Base-by-base conservation (phyloP, 2,329 filamentous ascomycete genomes). In the Diaporthe australafricana region DNA sequence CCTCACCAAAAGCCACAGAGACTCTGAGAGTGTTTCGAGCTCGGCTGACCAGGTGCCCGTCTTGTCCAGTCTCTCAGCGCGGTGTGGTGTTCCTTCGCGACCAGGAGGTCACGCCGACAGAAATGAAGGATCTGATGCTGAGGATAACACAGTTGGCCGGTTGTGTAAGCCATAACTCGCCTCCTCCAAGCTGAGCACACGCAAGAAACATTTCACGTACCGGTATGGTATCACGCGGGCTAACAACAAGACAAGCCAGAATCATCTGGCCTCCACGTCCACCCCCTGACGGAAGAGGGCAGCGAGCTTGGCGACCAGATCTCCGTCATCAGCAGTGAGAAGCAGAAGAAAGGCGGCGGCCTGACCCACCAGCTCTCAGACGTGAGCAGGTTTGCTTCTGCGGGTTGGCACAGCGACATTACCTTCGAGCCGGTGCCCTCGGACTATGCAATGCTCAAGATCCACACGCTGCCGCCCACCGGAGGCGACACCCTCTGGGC, bases 241-340 rank as follows among this genome's bases (percentile, higher is more conserved):
- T 68, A 20, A 70, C 63, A 30, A 5, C 40, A 48, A 8, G 50
- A 70, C 48, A 63, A 83, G 79, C 87, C 87, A 22, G 76, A 81
- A 45, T 84, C 83, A 2, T 89, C 87, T 1, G 80, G 81, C 2
- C 81, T 90, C 30, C 88, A 90, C 71, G 83, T 89, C 9, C 88
- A 90, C 74, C 87, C 88, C 7, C 76, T 89, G 32, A 86, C 85
- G 0, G 86, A 89, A 72, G 85, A 86, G 73, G 84, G 83, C 25
- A 85, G 84, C 70, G 85, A 89, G 75, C 81, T 87, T 0, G 86
- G 86, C 45, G 86, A 89, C 75, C 84, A 90, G 77, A 86, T 90
- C 74, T 87, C 83, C 69, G 86, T 89, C 68, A 89, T 90, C 77
- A 87, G 85, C 70, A 86, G 85, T 65, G 84, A 87, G 78, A 86